Base-by-base conservation (phyloP, 495 filamentous ascomycete species). In the Neurospora sp. region DNA sequence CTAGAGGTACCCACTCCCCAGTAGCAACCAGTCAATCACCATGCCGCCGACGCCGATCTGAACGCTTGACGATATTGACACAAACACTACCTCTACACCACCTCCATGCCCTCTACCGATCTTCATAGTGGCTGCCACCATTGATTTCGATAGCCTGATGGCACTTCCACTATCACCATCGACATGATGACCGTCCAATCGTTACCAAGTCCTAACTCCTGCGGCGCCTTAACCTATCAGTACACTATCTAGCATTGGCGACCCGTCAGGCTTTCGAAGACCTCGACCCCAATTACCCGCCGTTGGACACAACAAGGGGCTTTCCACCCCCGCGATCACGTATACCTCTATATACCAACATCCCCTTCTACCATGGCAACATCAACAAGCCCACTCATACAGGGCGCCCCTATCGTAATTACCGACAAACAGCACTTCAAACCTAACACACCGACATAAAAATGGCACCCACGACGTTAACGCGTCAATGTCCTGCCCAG, bases 391-490 rank as follows among this genome's bases (percentile, higher is more conserved):
- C 27, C 3, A 31, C 2, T 37, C 4, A 37, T 37, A 37, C 4
- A 37, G 35, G 35, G 35, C 35, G 31, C 35, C 4, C 35, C 35
- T 37, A 37, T 37, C 4, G 6, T 37, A 5, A 37, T 37, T 4
- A 37, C 35, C 35, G 35, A 37, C 4, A 37, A 37, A 44, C 35
- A 42, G 61, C 38, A 41, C 16, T n/a, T 22, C 59, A 12, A 16
- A 10, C 39, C 45, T n/a, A 8, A 70, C 31, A 71, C 35, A 74
- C 68, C 73, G 39, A 65, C 27, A 65, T 73, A 72, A 78, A 71
- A 74, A 86, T 85, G 84, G 81, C 84, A 42, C 75, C 75, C 70
- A 77, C 81, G 71, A 80, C 84, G 71, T 72, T 79, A 73, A 73
- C 80, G 65, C 75, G 75, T 72, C 77, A 78, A 41, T 85, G 85